These are phyloP conservation scores for Fabrea salina DNA, from an alignment of 169 alveolate genomes.

Conservation along the genomic window DNA sequence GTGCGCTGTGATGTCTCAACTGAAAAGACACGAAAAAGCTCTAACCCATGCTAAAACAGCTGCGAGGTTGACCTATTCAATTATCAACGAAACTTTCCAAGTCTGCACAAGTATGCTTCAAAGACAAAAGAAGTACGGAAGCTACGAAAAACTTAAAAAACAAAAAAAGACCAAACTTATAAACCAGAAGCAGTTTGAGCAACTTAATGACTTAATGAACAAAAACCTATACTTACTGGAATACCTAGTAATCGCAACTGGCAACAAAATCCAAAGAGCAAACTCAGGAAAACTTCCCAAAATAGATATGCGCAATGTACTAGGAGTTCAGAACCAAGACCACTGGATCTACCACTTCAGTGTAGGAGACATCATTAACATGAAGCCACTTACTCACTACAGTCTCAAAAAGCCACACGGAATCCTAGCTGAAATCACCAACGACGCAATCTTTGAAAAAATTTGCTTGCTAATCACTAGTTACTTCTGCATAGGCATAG, in stretches of 20 bases:
- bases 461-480: constrained; percentile 41
- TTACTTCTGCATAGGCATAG: constrained; percentile 59
- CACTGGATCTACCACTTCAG: constrained; percentile 50
- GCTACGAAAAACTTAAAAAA: neutral
- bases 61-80: neutral
- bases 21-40: constrained; percentile 59
- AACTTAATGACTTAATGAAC: neutral
- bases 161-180: neutral
- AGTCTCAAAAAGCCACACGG: constrained; percentile 41
- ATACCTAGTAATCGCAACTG: neutral
- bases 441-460: constrained; percentile 53
- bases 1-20: constrained; percentile 61
- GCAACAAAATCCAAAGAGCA: neutral
- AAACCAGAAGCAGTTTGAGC: neutral
- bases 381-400: constrained; percentile 35
- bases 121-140: neutral
- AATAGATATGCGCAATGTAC: constrained; percentile 51
- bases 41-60: constrained; percentile 49
- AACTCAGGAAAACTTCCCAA: neutral
- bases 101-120: neutral
- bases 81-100: neutral
- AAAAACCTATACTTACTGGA: neutral
- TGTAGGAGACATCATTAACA: constrained; percentile 57
- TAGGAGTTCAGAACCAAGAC: constrained; percentile 51
- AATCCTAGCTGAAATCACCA: constrained; percentile 49